phyloP scores from a whole-genome alignment of 768 basidiomycete species.

The Dacryopinax primogenitus region DNA sequence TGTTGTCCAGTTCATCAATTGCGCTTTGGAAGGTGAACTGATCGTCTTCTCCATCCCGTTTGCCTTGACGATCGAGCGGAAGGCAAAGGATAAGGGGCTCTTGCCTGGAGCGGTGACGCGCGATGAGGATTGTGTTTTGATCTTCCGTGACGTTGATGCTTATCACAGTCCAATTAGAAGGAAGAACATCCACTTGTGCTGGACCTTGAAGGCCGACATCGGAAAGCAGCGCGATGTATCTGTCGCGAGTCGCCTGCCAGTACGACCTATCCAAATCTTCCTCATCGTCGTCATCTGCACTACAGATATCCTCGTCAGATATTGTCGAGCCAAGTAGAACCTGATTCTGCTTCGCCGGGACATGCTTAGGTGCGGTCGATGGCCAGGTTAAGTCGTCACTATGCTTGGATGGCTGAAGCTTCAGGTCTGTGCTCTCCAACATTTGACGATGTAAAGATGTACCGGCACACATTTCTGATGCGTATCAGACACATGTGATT shows the following conservation, averaged over 20 bases:
- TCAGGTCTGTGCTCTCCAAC: slow-evolving; percentile 64
- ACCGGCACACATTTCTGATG: slow-evolving; percentile 55
- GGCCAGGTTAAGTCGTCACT: slow-evolving; percentile 72
- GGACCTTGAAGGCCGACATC: slow-evolving; percentile 18
- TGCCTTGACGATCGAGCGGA: slow-evolving; percentile 61
- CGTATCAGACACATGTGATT: background rate
- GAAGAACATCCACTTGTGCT: slow-evolving; percentile 39
- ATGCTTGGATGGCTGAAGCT: slow-evolving; percentile 37
- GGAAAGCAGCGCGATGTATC: slow-evolving; percentile 37
- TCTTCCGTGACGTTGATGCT: slow-evolving; percentile 76
- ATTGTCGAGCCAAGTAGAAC: background rate
- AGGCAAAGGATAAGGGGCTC: slow-evolving; percentile 75
- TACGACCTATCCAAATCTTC: slow-evolving; percentile 36
- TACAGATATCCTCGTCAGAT: background rate
- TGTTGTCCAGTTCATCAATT: slow-evolving; percentile 57
- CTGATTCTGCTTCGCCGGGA: background rate
- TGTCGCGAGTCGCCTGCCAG: slow-evolving; percentile 47
- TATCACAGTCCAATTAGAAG: slow-evolving; percentile 68
- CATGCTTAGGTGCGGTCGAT: slow-evolving; percentile 29
- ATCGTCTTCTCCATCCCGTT: slow-evolving; percentile 59
- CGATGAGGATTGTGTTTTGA: slow-evolving; percentile 67
- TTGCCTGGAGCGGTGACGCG: slow-evolving; percentile 51
- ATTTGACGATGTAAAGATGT: slow-evolving; percentile 78
- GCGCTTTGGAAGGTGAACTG: slow-evolving; percentile 61
- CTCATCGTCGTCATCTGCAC: slow-evolving; percentile 25